Evolutionary conservation across 192 early-diverging fungal species (phyloP), one percentile per base, ranked within the genome.

Genomic region (Allomyces macrogynus): DNA sequence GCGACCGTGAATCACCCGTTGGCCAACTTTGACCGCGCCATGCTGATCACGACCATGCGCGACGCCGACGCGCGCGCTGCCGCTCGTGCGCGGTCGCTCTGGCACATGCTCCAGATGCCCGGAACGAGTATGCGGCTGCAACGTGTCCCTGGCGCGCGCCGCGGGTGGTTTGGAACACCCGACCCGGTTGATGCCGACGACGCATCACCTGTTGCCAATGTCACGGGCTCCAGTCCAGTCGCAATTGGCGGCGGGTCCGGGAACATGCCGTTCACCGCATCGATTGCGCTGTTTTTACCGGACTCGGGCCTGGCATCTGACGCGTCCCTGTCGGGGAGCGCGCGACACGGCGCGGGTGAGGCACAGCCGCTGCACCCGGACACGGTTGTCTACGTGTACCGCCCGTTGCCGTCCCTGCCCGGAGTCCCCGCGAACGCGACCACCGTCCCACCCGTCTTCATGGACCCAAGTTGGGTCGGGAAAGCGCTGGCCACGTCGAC

Each of bases 391-490:
- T 74, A 74, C 3, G 60, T 83, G 4, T 77, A 76, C 0, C 43
- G 81, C 20, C 73, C 75, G 54, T 62, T 83, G 9, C 81, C 80
- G 23, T 63, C 57, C 12, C 78, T 83, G 63, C 81, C 79, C 1
- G 81, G 81, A 22, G 80, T 83, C 0, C 81, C 81, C 1, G 61
- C 40, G 5, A 75, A 63, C 12, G 75, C 72, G 5, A 83, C 81
- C 5, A 78, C 81, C 0, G 74, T 77, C 42, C 80, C 81, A 9
- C 80, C 79, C 1, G 69, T 81, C 0, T 83, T 80, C 66, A 77
- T 83, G 76, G 73, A 73, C 68, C 44, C 71, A 20, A 57, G 49
- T 16, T n/a, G 49, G 16, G 49, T n/a, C 49, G 49, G 16, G 20
- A n/a, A 75, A 54, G 68, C 65, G 11, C 63, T 72, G 4, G 79